Evolutionary conservation across 257 asterid species (phyloP), one percentile per base, ranked within the genome.

Genomic region (Petrea volubilis): DNA sequence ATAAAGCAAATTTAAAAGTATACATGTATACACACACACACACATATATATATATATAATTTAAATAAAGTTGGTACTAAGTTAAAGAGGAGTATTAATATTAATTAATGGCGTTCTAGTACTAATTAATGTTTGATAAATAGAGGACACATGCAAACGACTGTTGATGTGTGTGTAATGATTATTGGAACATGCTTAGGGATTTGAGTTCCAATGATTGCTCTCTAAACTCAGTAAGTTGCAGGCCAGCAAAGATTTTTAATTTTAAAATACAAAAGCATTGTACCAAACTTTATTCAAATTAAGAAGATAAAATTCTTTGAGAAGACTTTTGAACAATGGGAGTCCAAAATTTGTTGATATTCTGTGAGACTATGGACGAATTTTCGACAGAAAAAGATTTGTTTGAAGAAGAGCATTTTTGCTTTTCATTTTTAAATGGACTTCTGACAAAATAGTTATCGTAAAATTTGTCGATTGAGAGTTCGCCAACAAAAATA

Each of bases 151-250:
- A 76, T 80, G 81, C 59, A 76, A 41, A 77, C 73, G 67, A 53
- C 52, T 41, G 60, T 62, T 47, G 62, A 46, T 73, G 79, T 77
- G 82, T 69, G 67, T 7, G 82, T 70, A 53, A 80, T 80, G 73
- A 80, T 80, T 57, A 60, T 31, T 41, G 31, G 36, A 80, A 80
- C 85, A 80, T 80, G 85, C 85, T 80, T 73, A 77, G 85, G 81
- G 82, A 77, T 80, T 70, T 80, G 82, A 77, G 80, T 77, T 75
- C 72, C 77, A 80, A 77, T 77, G 70, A 80, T 80, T 80, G 66
- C 71, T 20, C 68, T 64, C 74, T 64, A 73, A 80, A 64, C 84
- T 38, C 70, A 53, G 7, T 1, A 41, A 9, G 3, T 38, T 60
- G 75, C 80, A 71, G 46, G 78, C 84, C 84, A 76, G 21, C 76